Percentiles rank a stretch among this genome's conserved stretches.
Conservation (phyloP, 2,329 filamentous ascomycete genomes). For the Aspergillus quadrilineatus region DNA sequence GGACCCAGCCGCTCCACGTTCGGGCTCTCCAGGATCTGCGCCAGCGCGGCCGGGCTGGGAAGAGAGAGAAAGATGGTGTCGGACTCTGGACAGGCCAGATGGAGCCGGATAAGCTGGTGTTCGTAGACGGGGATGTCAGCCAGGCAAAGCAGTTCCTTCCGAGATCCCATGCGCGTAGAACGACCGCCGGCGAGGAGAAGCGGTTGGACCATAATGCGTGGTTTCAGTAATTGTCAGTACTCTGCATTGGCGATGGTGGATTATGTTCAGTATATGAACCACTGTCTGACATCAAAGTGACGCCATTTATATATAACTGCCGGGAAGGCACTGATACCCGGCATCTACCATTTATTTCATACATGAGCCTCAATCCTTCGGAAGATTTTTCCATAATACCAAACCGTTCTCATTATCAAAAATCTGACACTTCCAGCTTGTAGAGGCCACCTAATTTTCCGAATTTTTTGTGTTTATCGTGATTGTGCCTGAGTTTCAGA, state of each 20-base stretch:
- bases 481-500: neutral
- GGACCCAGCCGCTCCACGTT: neutral
- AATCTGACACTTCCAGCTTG: no score
- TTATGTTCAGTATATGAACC: no score
- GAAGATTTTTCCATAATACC: no score
- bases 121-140: conserved; percentile 28
- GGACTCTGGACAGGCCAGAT: conserved; percentile 23
- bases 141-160: conserved; percentile 34
- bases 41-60: neutral
- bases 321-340: neutral
- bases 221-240: neutral
- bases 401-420: no score
- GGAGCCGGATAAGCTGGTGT: conserved; percentile 27
- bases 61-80: conserved; percentile 29
- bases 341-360: neutral
- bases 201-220: conserved; percentile 18
- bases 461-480: neutral
- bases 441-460: no score
- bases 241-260: no score
- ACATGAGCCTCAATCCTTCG: neutral
- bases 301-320: neutral
- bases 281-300: neutral
- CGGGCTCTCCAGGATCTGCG: neutral
- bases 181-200: conserved; percentile 35
- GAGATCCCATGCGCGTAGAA: conserved; percentile 32